Conservation (phyloP, 805 yeast genomes). For the Priceomyces fermenticarens region DNA sequence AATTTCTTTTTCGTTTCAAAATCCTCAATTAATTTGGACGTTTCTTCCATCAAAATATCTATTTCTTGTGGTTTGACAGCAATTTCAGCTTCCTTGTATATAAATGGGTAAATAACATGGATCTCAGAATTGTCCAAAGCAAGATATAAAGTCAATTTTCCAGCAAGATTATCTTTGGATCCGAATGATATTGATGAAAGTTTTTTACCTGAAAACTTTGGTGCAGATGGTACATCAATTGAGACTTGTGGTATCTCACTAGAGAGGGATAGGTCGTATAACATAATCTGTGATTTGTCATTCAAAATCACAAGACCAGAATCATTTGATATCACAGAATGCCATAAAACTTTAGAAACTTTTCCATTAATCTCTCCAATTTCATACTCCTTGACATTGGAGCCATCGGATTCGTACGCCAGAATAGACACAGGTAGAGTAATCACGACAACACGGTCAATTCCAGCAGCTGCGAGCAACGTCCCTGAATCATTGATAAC, state of each 20-base stretch:
- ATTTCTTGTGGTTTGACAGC: conserved; percentile 14
- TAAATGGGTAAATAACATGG: conserved; percentile 22
- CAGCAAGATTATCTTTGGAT: conserved; percentile 17
- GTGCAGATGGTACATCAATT: conserved; percentile 12
- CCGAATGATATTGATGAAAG: conserved; percentile 30
- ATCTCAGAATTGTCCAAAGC: conserved; percentile 14
- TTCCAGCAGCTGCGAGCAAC: conserved; percentile 41
- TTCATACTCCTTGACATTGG: conserved; percentile 9
- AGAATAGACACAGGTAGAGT: conserved; percentile 24
- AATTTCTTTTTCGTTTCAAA: conserved; percentile 12
- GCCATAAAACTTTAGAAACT: conserved; percentile 26
- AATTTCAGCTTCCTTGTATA: conserved; percentile 12
- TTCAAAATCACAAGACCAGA: conserved; percentile 23
- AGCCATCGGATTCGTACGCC: conserved; percentile 3
- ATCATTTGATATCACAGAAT: conserved; percentile 16
- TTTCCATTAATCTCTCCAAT: conserved; percentile 13
- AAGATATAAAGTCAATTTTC: conserved; percentile 29
- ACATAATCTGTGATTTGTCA: conserved; percentile 13
- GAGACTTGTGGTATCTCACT: conserved; percentile 15
- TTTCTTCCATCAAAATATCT: conserved; percentile 13
- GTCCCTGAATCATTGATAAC: conserved; percentile 40
- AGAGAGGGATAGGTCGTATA: conserved; percentile 19
- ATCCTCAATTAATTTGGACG: conserved; percentile 5
- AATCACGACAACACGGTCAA: conserved; percentile 22
- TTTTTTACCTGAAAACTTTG: conserved; percentile 9